phyloP scores from a whole-genome alignment of 805 yeast genomes.

The Pichia kluyveri region DNA sequence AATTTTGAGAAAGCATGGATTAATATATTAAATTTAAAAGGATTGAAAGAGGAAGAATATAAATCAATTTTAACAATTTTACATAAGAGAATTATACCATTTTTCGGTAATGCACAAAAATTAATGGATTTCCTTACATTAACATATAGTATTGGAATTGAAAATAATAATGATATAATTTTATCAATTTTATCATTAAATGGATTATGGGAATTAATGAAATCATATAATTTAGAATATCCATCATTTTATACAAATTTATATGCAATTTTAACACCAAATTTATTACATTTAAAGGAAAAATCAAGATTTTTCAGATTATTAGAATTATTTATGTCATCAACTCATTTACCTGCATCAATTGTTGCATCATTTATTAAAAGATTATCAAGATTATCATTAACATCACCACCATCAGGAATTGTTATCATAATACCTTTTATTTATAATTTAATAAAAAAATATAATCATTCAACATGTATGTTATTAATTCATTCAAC shows the following conservation, averaged over 20 bases:
- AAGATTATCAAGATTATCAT: slow-evolving; percentile 61
- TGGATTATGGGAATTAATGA: slow-evolving; percentile 82
- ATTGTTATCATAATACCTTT: slow-evolving; percentile 85
- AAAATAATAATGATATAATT: slow-evolving; percentile 20
- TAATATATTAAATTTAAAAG: slow-evolving; percentile 37
- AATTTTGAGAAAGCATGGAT: slow-evolving; percentile 69
- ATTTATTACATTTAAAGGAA: slow-evolving; percentile 66
- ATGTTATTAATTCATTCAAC: slow-evolving; percentile 75
- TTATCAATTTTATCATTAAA: slow-evolving; percentile 65
- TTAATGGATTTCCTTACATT: slow-evolving; percentile 93
- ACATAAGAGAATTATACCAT: slow-evolving; percentile 81
- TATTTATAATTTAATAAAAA: slow-evolving; percentile 76
- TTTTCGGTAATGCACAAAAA: slow-evolving; percentile 65
- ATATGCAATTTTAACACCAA: slow-evolving; percentile 70
- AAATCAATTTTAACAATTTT: slow-evolving; percentile 59
- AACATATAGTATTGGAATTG: slow-evolving; percentile 48
- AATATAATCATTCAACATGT: slow-evolving; percentile 73
- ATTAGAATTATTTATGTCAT: slow-evolving; percentile 74
- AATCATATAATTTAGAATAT: slow-evolving; percentile 73
- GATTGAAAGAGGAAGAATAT: slow-evolving; percentile 41
- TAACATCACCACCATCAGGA: slow-evolving; percentile 82
- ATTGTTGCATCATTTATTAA: slow-evolving; percentile 87
- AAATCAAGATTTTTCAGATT: slow-evolving; percentile 83
- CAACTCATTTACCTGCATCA: slow-evolving; percentile 78
- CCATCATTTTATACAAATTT: slow-evolving; percentile 82